Base-by-base conservation (phyloP, 352 stramenopile genomes). In the Plasmopara halstedii region DNA sequence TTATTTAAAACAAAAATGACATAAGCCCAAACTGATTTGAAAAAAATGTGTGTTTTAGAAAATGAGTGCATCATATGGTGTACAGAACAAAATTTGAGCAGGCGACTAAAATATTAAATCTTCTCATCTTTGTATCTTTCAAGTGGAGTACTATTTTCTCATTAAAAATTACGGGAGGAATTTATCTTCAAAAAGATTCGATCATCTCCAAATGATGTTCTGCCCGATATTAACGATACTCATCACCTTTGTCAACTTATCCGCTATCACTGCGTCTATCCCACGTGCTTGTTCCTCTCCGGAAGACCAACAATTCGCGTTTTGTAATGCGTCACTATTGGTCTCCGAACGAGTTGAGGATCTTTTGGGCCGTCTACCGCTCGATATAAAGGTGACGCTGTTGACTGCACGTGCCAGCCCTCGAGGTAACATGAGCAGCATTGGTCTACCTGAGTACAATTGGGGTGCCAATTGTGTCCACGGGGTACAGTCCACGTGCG, bases 381-480 rank as follows among this genome's bases (percentile, higher is more conserved):
- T 94, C 18, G 40, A 67, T 2, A 80, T 96, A 23, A 90, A 90
- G 49, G 64, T 64, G 50, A 70, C 70, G 31, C 57, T 88, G 27
- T 58, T 90, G 32, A 87, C 79, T 4, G 79, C 79, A 14, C 74
- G 79, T 4, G 76, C 76, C 8, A 85, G 73, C 36, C 76, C 76
- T 1, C 52, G 50, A n/a, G 79, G 76, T 13, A 83, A 77, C 39
- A 82, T 97, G 54, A 80, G 82, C 33, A 60, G 49, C 18, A 70
- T 97, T 3, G 83, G 73, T 0, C 42, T 97, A 3, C 89, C 85
- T 4, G 73, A 87, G 42, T 97, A 97, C 70, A 79, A 96, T 58
- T 97, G 88, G 87, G 95, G 91, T 22, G 91, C 80, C 40, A 95
- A 98, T 63, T 95, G 81, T 35, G 78, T 97, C 8, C 93, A 97